Evolutionary conservation across 2,329 filamentous ascomycete genomes (phyloP), one percentile per base, ranked within the genome.

Genomic region (Beauveria sp.): DNA sequence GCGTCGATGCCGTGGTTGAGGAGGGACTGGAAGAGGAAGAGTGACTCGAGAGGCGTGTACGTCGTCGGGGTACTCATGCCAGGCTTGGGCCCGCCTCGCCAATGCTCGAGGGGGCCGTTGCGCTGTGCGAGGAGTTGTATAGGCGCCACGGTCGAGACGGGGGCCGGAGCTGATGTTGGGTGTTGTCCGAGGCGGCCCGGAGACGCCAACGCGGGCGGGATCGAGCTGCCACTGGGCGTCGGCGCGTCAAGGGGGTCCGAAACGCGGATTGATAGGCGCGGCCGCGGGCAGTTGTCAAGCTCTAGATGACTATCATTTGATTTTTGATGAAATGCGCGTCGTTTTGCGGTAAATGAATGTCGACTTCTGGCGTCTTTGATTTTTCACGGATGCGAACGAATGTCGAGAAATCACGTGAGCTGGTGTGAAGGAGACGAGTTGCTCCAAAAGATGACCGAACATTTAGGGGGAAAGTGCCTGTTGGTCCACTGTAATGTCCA

Each of bases 31-130:
- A 95, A 93, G 70, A 96, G 83, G 67, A 95, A 84, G 64, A 96
- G 82, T 71, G 88, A 89, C 82, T 96, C 92, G 79, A 96, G 89
- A 68, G 88, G 85, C 71, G 91, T 93, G 77, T 95, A 93, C 70
- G 81, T 79, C 71, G 85, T 81, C 74, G 76, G 73, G 70, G 75
- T 74, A 78, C 78, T 82, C 81, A 84, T 84, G 74, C 78, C 80
- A 45, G 43, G 28, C 78, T 78, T 72, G 72, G 74, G 75, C 76
- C 75, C 78, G 71, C 80, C 79, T 81, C 80, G 80, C 77, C 78
- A 77, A 75, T 74, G 74, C 75, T 81, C 79, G 79, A 81, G 79
- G 80, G 77, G 76, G 76, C 74, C 76, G 75, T 80, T 74, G 73
- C 77, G 78, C 78, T 75, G 78, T 73, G 79, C 74, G 69, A 79